These are phyloP conservation scores for Baorangia bicolor DNA, from an alignment of 768 basidiomycete species.

Conservation along the genomic window DNA sequence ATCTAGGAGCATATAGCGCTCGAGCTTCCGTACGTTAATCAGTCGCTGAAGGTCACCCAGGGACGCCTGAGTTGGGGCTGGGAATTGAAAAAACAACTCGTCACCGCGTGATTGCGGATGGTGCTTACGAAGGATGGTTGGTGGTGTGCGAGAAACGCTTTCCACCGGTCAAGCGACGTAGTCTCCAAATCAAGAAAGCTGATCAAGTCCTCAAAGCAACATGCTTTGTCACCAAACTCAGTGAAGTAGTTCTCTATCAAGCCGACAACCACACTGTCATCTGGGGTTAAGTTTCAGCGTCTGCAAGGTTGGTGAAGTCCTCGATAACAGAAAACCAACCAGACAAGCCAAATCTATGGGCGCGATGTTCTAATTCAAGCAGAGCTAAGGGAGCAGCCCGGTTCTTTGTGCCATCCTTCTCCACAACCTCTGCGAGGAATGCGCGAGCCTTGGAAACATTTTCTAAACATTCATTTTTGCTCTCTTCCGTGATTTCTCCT, in stretches of 20 bases:
- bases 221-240: constrained; percentile 74
- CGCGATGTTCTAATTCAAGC: constrained; percentile 71
- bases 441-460: constrained; percentile 44
- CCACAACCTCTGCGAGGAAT: constrained; percentile 56
- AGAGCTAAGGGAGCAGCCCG: constrained; percentile 72
- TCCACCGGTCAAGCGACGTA: constrained; percentile 51
- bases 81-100: constrained; percentile 17
- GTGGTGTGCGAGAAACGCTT: constrained; percentile 48
- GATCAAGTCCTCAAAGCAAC: constrained; percentile 83
- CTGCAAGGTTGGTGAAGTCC: background rate
- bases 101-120: constrained; percentile 7
- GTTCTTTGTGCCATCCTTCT: constrained; percentile 68
- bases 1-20: constrained; percentile 55
- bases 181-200: constrained; percentile 58
- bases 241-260: constrained; percentile 69
- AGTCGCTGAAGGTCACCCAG: constrained; percentile 56
- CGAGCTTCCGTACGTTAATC: constrained; percentile 75
- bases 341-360: constrained; percentile 46
- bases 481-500: constrained; percentile 32
- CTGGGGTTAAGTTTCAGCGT: constrained; percentile 33
- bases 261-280: constrained; percentile 40
- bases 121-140: constrained; percentile 49
- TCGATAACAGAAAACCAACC: constrained; percentile 27
- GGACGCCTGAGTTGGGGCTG: constrained; percentile 40
- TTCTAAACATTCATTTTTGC: constrained; percentile 38